A percentile compares a stretch with the other conserved stretches of the same genome.
These are phyloP conservation scores for Xylariomycetidae sp. DNA, from an alignment of 2,329 filamentous ascomycete genomes.

Conservation along the genomic window DNA sequence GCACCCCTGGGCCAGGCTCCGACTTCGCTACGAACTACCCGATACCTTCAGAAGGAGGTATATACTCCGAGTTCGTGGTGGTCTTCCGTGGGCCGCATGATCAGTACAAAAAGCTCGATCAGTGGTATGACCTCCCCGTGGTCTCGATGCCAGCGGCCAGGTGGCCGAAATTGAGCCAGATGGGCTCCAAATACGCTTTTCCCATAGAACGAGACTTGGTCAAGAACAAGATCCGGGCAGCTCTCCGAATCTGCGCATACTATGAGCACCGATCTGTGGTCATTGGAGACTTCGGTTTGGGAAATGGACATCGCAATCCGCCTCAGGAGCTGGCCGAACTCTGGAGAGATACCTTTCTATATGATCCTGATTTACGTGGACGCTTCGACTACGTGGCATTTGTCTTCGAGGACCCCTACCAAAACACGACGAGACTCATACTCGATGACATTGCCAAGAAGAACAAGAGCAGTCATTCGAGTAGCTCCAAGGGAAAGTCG, in stretches of 20 bases:
- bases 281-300: constrained; percentile 61
- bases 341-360: constrained; percentile 61
- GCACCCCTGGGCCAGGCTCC: constrained; percentile 51
- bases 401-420: constrained; percentile 54
- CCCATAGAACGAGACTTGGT: constrained; percentile 66
- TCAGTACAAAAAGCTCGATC: constrained; percentile 53
- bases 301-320: constrained; percentile 60
- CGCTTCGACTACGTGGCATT: constrained; percentile 60
- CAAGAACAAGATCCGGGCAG: constrained; percentile 66
- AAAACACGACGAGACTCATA: constrained; percentile 50
- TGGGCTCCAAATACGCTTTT: constrained; percentile 67
- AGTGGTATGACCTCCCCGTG: constrained; percentile 62
- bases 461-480: constrained; percentile 25
- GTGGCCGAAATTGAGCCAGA: constrained; percentile 67
- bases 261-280: constrained; percentile 54
- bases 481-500: constrained; percentile 24
- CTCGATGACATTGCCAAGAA: constrained; percentile 54
- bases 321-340: constrained; percentile 60
- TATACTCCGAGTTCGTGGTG: constrained; percentile 67
- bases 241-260: constrained; percentile 64
- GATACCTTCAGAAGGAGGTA: constrained; percentile 63
- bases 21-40: constrained; percentile 57
- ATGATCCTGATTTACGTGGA: constrained; percentile 57
- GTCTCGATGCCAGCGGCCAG: constrained; percentile 68
- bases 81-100: constrained; percentile 69